Base-by-base conservation (phyloP, 345 rosid species). In the Linum lewisii region DNA sequence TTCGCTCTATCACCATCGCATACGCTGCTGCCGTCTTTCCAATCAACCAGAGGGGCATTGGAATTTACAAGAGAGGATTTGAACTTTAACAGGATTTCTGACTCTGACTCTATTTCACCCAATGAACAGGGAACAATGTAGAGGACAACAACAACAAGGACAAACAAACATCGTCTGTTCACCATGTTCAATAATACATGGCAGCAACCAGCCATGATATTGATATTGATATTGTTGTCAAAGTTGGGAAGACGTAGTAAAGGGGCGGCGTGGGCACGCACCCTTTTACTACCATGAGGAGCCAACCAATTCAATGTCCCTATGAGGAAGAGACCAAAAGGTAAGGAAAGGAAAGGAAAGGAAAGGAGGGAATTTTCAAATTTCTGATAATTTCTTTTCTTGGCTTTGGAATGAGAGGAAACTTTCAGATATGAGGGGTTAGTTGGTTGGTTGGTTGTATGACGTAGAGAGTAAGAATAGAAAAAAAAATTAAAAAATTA, bases 221-320 rank as follows among this genome's bases (percentile, higher is more conserved):
- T n/a, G 29, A 19, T 24, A 1, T 25, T 58, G 57, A 60, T 55
- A 37, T 6, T 36, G 62, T 24, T 26, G 26, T 22, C 8, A 24
- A 26, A 8, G 38, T 23, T 49, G 51, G 66, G 81, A 63, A 71
- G 78, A 77, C 81, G 76, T 90, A 74, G 74, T 26, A 29, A 63
- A 24, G 72, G 76, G 82, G 83, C 81, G 73, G 72, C 77, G 70
- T 74, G 86, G 81, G 74, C 82, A 83, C 94, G 34, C 34, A 29
- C 34, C 34, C 91, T 88, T 76, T 72, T 20, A 42, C 72, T 59
- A 59, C 64, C 65, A 59, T 62, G 65, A 54, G 77, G 70, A 61
- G 69, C 70, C 56, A n/a, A n/a, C n/a, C n/a, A n/a, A n/a, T 21
- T 47, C 81, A 71, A 69, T 58, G 58, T 23, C 45, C 21, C 54